phyloP scores from a whole-genome alignment of 2,329 filamentous ascomycete genomes.

The Alternaria ethzedia region DNA sequence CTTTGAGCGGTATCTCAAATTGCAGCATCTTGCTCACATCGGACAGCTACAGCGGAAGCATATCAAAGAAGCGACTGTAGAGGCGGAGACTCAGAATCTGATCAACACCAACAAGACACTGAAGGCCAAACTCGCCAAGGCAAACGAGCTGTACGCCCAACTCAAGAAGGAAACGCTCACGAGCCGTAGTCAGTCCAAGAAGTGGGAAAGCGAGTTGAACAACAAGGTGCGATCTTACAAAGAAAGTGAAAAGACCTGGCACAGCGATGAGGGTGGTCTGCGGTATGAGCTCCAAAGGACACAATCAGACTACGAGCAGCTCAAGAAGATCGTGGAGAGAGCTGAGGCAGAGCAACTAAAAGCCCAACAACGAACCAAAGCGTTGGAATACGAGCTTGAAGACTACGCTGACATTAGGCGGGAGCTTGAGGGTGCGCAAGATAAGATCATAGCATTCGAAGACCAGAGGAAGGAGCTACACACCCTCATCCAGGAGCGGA shows the following conservation, averaged over 20 bases:
- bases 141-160: conserved; percentile 72
- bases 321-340: conserved; percentile 70
- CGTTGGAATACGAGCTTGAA: conserved; percentile 64
- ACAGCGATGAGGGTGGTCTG: conserved; percentile 62
- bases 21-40: conserved; percentile 82
- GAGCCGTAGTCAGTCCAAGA: conserved; percentile 74
- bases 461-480: conserved; percentile 54
- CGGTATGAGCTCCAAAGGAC: conserved; percentile 65
- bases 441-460: conserved; percentile 40
- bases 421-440: conserved; percentile 42
- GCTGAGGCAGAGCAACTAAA: conserved; percentile 69
- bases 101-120: conserved; percentile 77
- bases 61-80: conserved; percentile 76
- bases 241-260: conserved; percentile 73
- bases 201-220: conserved; percentile 75
- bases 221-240: conserved; percentile 69
- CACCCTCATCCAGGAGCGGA: conserved; percentile 63
- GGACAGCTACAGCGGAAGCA: conserved; percentile 77
- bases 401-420: conserved; percentile 58
- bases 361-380: conserved; percentile 63
- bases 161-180: conserved; percentile 75
- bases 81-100: conserved; percentile 82
- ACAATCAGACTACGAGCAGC: conserved; percentile 66
- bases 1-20: conserved; percentile 83
- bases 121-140: conserved; percentile 74